Evolutionary conservation across 805 yeast species (phyloP), one percentile per base, ranked within the genome.

Genomic region (Sungouiozyma ichnusensis): DNA sequence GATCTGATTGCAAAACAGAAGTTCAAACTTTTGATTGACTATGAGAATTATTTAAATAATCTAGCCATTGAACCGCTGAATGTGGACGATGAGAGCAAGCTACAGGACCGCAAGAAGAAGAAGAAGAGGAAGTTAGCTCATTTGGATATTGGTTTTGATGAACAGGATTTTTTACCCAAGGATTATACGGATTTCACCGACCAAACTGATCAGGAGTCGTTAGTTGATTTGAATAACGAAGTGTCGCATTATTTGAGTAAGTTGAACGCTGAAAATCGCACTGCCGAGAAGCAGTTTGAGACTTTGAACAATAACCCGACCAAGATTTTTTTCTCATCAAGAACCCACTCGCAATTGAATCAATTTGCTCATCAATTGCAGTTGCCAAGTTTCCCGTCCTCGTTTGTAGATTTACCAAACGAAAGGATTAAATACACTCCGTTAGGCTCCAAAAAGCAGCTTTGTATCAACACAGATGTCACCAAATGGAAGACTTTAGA

Each of bases 341-440:
- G 97, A 60, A 88, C 97, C 0, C 97, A 88, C 54, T 85, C 96
- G 0, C 97, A 88, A 57, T 65, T 88, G 36, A 68, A 69, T 32
- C 97, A 88, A 55, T 84, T 88, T 54, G 75, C 86, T 0, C 72
- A 75, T 14, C 96, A 90, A 51, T 61, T 88, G 33, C 57, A 67
- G 36, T 53, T 81, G 18, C 76, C 94, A 0, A 47, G 63, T 0
- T 80, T 85, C 43, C 81, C 82, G 2, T 72, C 94, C 0, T 73
- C 87, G 0, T 66, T 78, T 42, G 62, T 52, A 14, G 65, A 59
- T 13, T 20, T 39, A 3, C 20, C 20, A 3, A 13, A 16, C 16
- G 92, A 82, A 57, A 67, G 76, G 38, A 65, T 74, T 4, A 84
- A 85, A 53, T 82, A 74, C 50, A 52, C 82, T 4, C 81, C 96